Base-by-base conservation (phyloP, 768 basidiomycete species). In the Macrolepiota fuliginosa region DNA sequence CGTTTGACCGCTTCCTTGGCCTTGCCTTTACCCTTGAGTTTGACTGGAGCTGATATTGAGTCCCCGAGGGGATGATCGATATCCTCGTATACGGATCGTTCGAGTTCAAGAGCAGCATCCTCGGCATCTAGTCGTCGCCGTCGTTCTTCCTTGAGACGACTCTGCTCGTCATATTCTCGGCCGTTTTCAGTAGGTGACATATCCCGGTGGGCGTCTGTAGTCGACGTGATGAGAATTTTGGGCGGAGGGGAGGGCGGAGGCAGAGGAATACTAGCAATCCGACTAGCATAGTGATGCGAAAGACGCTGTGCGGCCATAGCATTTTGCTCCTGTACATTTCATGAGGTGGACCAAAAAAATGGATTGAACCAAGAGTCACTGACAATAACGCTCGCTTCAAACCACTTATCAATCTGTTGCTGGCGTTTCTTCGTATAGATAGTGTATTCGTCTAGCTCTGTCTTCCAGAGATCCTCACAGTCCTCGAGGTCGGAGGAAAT, bases 401-500 rank as follows among this genome's bases (percentile, higher is more conserved):
- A 93, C 79, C 84, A 90, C 52, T 85, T 81, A 62, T 87, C 87
- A 4, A 93, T 83, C 64, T 90, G 87, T 54, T 82, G 84, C 72
- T 86, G 84, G 54, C 91, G 84, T 69, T 86, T 86, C 68, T 88
- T 85, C 5, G 89, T 90, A 67, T 91, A 87, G 32, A 87, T 69
- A 56, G 85, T 79, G 67, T 93, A 94, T 60, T 84, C 84, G 56
- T 80, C 78, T 15, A 93, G 79, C 68, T 90, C 91, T 25, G 77
- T 80, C 47, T 77, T 74, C 92, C 92, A 94, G 15, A 94, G 69
- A 62, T 92, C 91, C 65, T 83, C 82, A 64, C 87, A 91, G 62
- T 92, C 92, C 29, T 92, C 91, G 63, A 94, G 76, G 78, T 94
- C 92, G 22, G 92, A 92, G 17, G 91, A 90, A 11, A 76, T 73